These are phyloP conservation scores for Microthlaspi erraticum DNA, from an alignment of 345 rosid genomes.

Conservation along the genomic window DNA sequence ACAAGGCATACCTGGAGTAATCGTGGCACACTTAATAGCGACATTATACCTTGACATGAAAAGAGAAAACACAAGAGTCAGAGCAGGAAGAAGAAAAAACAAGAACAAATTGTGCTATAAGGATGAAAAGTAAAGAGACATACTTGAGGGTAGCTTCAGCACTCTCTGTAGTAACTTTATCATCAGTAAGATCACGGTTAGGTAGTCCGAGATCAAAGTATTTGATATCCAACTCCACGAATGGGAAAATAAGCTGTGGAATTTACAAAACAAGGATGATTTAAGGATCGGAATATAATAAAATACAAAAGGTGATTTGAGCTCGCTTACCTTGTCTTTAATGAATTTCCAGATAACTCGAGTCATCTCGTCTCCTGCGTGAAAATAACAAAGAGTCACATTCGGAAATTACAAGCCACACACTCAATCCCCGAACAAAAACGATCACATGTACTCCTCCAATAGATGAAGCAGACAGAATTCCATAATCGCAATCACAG, in stretches of 20 bases:
- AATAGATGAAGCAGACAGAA: neutral
- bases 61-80: neutral
- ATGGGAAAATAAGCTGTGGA: slow-evolving; percentile 65
- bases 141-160: slow-evolving; percentile 73
- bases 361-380: slow-evolving; percentile 77
- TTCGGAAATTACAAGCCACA: slow-evolving; percentile 4
- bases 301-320: neutral
- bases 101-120: neutral
- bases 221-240: slow-evolving; percentile 67
- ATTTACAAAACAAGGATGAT: neutral
- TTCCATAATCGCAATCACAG: neutral
- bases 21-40: slow-evolving; percentile 71
- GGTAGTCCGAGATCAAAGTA: slow-evolving; percentile 74
- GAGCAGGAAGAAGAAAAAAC: neutral
- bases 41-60: slow-evolving; percentile 54
- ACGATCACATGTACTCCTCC: slow-evolving; percentile 10
- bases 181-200: slow-evolving; percentile 65
- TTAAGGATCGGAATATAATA: neutral
- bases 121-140: neutral
- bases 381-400: neutral
- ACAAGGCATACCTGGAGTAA: slow-evolving; percentile 58
- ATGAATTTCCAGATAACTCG: slow-evolving; percentile 68
- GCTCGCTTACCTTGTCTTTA: slow-evolving; percentile 56
- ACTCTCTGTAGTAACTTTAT: slow-evolving; percentile 60
- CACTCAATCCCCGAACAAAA: neutral